phyloP scores from a whole-genome alignment of 192 early-diverging fungal genomes.

The Coemansia sp. region DNA sequence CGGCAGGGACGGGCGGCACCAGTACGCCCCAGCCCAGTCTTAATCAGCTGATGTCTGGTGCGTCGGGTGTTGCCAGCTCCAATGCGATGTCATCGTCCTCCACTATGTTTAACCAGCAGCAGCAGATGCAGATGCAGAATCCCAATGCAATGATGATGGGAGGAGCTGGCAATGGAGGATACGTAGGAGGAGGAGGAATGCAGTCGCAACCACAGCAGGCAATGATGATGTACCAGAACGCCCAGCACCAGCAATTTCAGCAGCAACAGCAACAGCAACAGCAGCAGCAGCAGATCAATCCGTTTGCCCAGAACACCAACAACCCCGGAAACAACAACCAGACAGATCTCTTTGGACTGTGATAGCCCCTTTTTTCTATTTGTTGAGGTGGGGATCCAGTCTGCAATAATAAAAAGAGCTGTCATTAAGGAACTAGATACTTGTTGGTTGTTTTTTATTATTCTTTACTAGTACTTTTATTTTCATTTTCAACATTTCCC shows the following conservation, averaged over 20 bases:
- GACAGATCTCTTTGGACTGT: slow-evolving; percentile 46
- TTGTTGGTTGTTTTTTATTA: not conserved
- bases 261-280: slow-evolving; percentile 10
- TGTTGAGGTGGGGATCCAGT: not conserved
- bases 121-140: slow-evolving; percentile 16
- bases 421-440: not conserved
- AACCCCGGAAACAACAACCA: slow-evolving; percentile 21
- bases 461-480: slow-evolving; percentile 1
- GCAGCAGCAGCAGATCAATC: slow-evolving; percentile 46
- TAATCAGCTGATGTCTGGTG: slow-evolving; percentile 48
- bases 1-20: slow-evolving; percentile 8
- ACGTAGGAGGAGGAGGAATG: not conserved
- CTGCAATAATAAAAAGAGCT: too few relatives aligned
- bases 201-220: slow-evolving; percentile 19
- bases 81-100: slow-evolving; percentile 6
- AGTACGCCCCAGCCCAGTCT: slow-evolving; percentile 31
- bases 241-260: slow-evolving; percentile 11
- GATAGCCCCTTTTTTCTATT: not conserved
- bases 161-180: slow-evolving; percentile 5
- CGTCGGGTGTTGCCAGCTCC: not conserved
- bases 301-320: slow-evolving; percentile 31
- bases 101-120: slow-evolving; percentile 34
- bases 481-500: slow-evolving; percentile 3
- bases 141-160: slow-evolving; percentile 12
- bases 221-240: slow-evolving; percentile 21